A percentile compares a stretch with the other conserved stretches of the same genome.
Evolutionary conservation across 1,284 basidiomycete species (phyloP).

Genomic region (Sphagnurus paluster): DNA sequence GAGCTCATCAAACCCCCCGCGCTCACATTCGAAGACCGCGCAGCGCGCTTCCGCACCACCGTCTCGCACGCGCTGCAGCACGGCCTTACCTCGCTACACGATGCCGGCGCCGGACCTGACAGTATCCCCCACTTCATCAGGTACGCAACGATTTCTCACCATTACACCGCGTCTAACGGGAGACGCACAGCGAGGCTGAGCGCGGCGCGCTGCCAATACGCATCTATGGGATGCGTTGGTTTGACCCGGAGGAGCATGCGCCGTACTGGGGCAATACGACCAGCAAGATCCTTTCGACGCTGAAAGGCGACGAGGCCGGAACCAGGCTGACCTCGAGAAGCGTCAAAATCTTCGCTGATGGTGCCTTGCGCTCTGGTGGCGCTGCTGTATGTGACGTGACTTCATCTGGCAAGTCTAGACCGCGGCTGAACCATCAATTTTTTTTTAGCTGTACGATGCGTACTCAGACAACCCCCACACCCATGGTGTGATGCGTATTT

Average conservation of each 20-base stretch:
- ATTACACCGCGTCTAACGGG: too few species aligned
- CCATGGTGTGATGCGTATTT: slow-evolving; percentile 64
- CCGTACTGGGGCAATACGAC: slow-evolving; percentile 60
- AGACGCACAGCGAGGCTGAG: neutral
- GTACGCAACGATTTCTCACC: slow-evolving; percentile 48
- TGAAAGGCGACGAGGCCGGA: slow-evolving; percentile 39
- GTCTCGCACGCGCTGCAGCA: slow-evolving; percentile 66
- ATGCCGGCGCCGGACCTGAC: slow-evolving; percentile 58
- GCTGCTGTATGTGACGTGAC: too few species aligned
- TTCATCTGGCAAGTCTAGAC: too few species aligned
- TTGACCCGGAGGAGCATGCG: slow-evolving; percentile 42
- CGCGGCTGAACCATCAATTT: too few species aligned
- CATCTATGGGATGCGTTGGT: slow-evolving; percentile 73
- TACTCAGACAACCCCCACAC: slow-evolving; percentile 78
- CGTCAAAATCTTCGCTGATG: slow-evolving; percentile 83
- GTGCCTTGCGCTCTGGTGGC: slow-evolving; percentile 87
- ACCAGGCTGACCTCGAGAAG: slow-evolving; percentile 66
- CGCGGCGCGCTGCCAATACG: slow-evolving; percentile 36
- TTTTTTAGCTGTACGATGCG: slow-evolving; percentile 78
- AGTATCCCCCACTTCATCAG: slow-evolving; percentile 65
- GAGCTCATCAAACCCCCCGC: slow-evolving; percentile 60
- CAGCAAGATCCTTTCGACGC: slow-evolving; percentile 47
- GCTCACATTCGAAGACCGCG: slow-evolving; percentile 54
- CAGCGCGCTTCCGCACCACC: slow-evolving; percentile 56
- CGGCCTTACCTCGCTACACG: slow-evolving; percentile 82